Percentiles rank a stretch among this genome's conserved stretches.
Conservation (phyloP, 257 asterid genomes). For the Solanum megistacrolobum region DNA sequence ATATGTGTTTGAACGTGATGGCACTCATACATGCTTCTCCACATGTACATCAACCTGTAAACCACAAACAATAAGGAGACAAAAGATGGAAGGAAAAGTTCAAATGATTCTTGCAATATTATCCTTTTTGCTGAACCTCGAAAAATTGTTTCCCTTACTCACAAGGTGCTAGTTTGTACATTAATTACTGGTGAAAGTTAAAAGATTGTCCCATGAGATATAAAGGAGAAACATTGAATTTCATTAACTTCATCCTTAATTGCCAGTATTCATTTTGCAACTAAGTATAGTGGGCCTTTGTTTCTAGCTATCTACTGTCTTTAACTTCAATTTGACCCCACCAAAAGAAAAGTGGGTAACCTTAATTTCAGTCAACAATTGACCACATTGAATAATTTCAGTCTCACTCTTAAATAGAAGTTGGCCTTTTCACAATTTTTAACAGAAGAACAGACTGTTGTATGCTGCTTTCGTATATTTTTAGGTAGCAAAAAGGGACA, state of each 20-base stretch:
- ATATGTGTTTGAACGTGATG: conserved; percentile 95
- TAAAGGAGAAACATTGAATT: background rate
- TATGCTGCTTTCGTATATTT: background rate
- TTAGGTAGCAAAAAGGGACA: background rate
- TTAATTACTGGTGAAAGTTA: background rate
- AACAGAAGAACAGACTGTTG: background rate
- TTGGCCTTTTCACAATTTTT: background rate
- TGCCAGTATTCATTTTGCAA: background rate
- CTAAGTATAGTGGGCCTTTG: background rate
- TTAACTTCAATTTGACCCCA: background rate
- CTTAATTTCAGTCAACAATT: background rate
- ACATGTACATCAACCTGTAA: conserved; percentile 71
- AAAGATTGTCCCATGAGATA: background rate
- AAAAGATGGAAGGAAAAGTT: background rate
- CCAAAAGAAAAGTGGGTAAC: background rate
- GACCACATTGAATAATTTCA: background rate
- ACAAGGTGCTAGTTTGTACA: background rate
- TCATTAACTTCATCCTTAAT: background rate
- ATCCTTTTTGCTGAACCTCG: background rate
- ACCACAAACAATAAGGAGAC: background rate
- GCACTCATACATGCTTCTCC: conserved; percentile 98
- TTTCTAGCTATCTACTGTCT: background rate
- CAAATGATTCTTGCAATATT: background rate
- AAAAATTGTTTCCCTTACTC: background rate
- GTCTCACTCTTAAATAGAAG: background rate